Evolutionary conservation across 1,284 basidiomycete genomes (phyloP), one percentile per base, ranked within the genome.

Genomic region (Megacollybia platyphylla): DNA sequence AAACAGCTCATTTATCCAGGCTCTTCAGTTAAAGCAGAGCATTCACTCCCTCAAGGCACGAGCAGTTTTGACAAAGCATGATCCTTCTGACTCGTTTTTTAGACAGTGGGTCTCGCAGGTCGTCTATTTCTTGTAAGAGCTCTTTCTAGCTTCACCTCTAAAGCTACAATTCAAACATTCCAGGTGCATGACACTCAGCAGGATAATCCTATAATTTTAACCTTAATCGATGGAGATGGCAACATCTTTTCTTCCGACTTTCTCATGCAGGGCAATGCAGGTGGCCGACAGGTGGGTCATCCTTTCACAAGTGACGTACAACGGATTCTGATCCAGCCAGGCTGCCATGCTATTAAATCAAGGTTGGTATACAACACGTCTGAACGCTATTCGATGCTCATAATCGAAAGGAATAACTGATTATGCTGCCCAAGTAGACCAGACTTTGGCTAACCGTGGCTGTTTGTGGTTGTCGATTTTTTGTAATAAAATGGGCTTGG

Each of bases 391-490:
- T 11, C 10, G 31, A 4, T 15, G 15, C 15, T 34, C 31, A 34
- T 34, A 15, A 34, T 34, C 31, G 11, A 11, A 11, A 38, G 59
- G 67, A 49, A 51, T 72, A 47, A 61, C 53, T 7, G 58, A 59
- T 31, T 55, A 65, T 47, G 50, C 60, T 37, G 46, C 54, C 26
- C 51, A 50, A 35, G 48, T 57, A 32, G 54, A 59, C 36, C 49
- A 46, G 17, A 53, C 51, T 9, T 39, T 51, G n/a, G 48, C 54
- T 2, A 51, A 54, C 10, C 57, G 62, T 18, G 55, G 57, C 1
- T 59, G 68, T 48, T 50, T 72, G 11, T 64, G 68, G 55, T 51
- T 67, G 26, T 63, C 60, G 3, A 54, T 72, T 2, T 73, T 65
- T 48, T 64, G 62, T 51, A 71, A 72, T 51, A 66, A 65, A 47